A percentile compares a stretch with the other conserved stretches of the same genome.
Conservation (phyloP, 371 early-diverging fungal species). For the Cladochytrium tenue region DNA sequence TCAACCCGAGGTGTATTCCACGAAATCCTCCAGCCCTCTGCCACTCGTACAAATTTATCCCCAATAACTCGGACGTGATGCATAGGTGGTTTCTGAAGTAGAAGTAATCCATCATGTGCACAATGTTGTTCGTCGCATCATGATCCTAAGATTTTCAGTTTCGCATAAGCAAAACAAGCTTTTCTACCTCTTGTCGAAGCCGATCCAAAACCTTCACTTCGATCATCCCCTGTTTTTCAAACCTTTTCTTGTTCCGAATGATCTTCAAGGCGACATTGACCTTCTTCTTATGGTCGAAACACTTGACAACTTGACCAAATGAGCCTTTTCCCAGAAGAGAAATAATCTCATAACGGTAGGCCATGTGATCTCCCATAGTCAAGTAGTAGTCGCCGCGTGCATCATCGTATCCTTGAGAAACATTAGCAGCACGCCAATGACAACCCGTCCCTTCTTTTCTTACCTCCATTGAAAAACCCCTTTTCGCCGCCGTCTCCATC, state of each 20-base stretch:
- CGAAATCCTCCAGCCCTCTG: slow-evolving; percentile 90
- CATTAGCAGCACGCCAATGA: not conserved
- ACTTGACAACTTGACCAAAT: slow-evolving; percentile 96
- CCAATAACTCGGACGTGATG: slow-evolving; percentile 92
- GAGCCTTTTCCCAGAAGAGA: slow-evolving; percentile 93
- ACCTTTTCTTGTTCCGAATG: slow-evolving; percentile 92
- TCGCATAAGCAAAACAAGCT: not conserved
- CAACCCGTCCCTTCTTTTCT: not conserved
- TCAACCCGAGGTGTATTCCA: slow-evolving; percentile 82
- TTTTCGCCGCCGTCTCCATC: slow-evolving; percentile 26
- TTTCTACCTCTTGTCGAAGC: slow-evolving; percentile 62
- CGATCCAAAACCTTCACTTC: slow-evolving; percentile 89
- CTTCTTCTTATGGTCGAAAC: slow-evolving; percentile 87
- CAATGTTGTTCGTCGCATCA: slow-evolving; percentile 72
- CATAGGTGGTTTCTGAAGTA: slow-evolving; percentile 92
- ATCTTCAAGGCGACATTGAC: slow-evolving; percentile 90
- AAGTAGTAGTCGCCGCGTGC: slow-evolving; percentile 90
- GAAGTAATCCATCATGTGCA: slow-evolving; percentile 89
- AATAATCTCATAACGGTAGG: slow-evolving; percentile 88
- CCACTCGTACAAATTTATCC: slow-evolving; percentile 96
- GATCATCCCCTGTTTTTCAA: slow-evolving; percentile 91
- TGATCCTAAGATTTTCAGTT: slow-evolving; percentile 67
- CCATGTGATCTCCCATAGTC: slow-evolving; percentile 82
- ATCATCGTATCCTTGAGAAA: slow-evolving; percentile 77
- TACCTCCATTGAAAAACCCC: slow-evolving; percentile 52